Conservation (phyloP, 2,329 filamentous ascomycete genomes). For the Sphaerulina vaccinii region DNA sequence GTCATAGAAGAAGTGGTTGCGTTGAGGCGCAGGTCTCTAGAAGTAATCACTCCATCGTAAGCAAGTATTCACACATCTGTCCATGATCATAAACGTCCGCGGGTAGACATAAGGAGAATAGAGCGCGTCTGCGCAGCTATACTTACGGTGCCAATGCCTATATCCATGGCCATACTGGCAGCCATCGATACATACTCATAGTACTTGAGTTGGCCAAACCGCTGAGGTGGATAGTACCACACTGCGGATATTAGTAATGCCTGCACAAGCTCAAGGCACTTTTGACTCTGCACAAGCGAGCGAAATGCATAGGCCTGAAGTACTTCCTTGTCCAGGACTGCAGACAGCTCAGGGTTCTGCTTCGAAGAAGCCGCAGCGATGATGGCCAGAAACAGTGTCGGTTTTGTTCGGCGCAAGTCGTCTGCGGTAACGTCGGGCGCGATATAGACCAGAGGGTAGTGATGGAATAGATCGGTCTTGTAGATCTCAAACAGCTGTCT, state of each 20-base stretch:
- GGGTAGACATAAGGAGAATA: too few relatives aligned
- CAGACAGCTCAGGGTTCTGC: slow-evolving; percentile 50
- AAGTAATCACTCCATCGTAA: too few relatives aligned
- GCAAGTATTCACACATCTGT: too few relatives aligned
- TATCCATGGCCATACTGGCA: slow-evolving; percentile 51
- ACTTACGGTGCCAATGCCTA: slow-evolving; percentile 41
- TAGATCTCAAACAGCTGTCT: slow-evolving; percentile 59
- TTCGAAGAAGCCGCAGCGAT: slow-evolving; percentile 63
- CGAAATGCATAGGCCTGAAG: slow-evolving; percentile 50
- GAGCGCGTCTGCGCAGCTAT: too few relatives aligned
- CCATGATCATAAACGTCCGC: too few relatives aligned
- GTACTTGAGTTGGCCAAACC: slow-evolving; percentile 41
- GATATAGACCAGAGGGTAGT: slow-evolving; percentile 64
- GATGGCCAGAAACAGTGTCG: slow-evolving; percentile 68
- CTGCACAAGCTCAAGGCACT: slow-evolving; percentile 54
- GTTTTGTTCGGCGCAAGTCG: slow-evolving; percentile 59
- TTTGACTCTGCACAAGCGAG: slow-evolving; percentile 51
- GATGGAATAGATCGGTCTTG: slow-evolving; percentile 58
- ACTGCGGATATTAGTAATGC: slow-evolving; percentile 48
- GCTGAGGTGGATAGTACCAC: slow-evolving; percentile 44
- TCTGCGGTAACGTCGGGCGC: slow-evolving; percentile 53
- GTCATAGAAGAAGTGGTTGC: too few relatives aligned
- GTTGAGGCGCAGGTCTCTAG: too few relatives aligned
- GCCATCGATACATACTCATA: slow-evolving; percentile 55
- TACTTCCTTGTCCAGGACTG: slow-evolving; percentile 49